Evolutionary conservation across 208 protist species (phyloP), one percentile per base, ranked within the genome.

Genomic region (Crithidia bombi): DNA sequence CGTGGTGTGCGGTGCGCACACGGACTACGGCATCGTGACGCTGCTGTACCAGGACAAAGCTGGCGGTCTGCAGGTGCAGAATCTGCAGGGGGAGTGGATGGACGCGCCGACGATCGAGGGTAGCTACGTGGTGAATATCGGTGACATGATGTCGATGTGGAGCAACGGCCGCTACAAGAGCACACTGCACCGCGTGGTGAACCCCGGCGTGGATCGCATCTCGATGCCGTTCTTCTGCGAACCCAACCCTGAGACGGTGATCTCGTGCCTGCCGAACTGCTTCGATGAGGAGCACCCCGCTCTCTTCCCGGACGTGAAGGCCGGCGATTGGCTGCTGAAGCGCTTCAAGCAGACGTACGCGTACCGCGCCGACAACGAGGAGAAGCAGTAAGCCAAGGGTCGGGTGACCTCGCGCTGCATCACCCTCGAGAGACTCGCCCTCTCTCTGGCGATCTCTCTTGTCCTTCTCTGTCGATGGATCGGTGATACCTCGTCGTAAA

Each of bases 151-250:
- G 81, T 71, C 73, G 39, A 88, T 88, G 82, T 91, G 83, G 87
- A 95, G 86, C 69, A 91, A 90, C 73, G 79, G 73, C 21, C 78
- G 75, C 52, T 93, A 92, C 80, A 83, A 82, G 69, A 87, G 82
- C 61, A 92, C 86, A 0, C 71, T 69, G 28, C 90, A 95, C 76
- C 84, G 87, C 35, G 90, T 93, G 26, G 39, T 86, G 52, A 93
- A 86, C 73, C 80, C 78, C 21, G 78, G 83, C 25, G 78, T 89
- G 33, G 84, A 90, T 3, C 79, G 90, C 70, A 83, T 89, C 54
- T 92, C 86, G 39, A 89, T 91, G 83, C 90, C 90, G 17, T 95
- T 92, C 52, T 94, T 96, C 65, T 89, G 74, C 50, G 88, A 95
- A 66, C 90, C 90, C 25, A 89, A 90, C 57, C 87, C 87, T 2